Base-by-base conservation (phyloP, 768 basidiomycete genomes). In the Boletellus ananiceps region DNA sequence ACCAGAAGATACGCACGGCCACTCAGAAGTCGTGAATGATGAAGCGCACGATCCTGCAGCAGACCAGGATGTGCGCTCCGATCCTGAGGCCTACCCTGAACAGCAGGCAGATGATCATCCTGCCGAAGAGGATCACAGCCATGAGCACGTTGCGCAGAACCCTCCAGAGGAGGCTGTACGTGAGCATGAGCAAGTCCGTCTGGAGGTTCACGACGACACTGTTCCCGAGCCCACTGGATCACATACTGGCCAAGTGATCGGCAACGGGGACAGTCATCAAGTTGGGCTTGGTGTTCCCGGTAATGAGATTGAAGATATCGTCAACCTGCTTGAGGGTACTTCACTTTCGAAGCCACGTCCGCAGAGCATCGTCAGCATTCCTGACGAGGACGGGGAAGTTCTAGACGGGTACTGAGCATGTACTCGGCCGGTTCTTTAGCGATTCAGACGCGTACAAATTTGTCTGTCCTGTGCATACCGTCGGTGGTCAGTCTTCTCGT, bases 261-360 rank as follows among this genome's bases (percentile, higher is more conserved):
- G 35, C 35, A 60, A 58, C 9, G 55, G 55, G 43, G 37, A 57
- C 18, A 21, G 19, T 41, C 11, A 44, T 23, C 46, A 49, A 29
- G 40, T 38, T 12, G 58, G 46, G 27, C 33, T 19, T 13, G 4
- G 19, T 25, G n/a, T 42, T 16, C 27, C 42, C 13, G 73, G 63
- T 14, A 63, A 70, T 46, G 79, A 84, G 27, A 70, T 84, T 27
- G 86, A 81, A 63, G 79, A 80, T 47, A 80, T 87, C 45, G 80
- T 88, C 52, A 80, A 75, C 57, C 72, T 86, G 56, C 78, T 88
- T 12, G 82, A 88, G 67, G 54, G 61, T 3, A 29, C 44, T 21
- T 38, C 57, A 11, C 60, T 73, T 1, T 57, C 68, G 39, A 78
- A 75, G 55, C 59, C 68, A 11, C 71, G 69, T 44, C 71, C 72